Conservation (phyloP, 139 green algal species). For the Bryopsis sp. region DNA sequence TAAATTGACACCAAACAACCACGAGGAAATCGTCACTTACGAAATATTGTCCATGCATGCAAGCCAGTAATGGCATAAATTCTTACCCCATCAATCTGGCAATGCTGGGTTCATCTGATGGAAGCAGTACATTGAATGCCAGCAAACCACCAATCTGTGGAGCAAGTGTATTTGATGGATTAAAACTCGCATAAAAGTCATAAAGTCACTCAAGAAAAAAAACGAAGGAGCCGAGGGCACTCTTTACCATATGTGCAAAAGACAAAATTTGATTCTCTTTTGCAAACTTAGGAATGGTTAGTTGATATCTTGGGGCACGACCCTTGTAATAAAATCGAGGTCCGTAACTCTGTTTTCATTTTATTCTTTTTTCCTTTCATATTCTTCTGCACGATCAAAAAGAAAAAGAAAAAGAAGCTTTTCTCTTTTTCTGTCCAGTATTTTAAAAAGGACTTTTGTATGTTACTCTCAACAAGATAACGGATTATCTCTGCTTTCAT, state of each 20-base stretch:
- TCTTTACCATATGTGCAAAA: not conserved
- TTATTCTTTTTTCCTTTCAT: not conserved
- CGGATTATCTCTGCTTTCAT: not conserved
- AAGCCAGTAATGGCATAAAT: too few relatives aligned
- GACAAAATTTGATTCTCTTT: not conserved
- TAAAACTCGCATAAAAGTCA: not conserved
- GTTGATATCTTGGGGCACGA: too few relatives aligned
- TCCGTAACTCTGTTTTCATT: too few relatives aligned
- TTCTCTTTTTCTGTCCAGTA: too few relatives aligned
- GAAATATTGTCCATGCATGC: constrained; percentile 1
- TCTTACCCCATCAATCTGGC: constrained; percentile 80
- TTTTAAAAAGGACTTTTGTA: not conserved
- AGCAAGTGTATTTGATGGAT: not conserved
- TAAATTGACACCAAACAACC: not conserved
- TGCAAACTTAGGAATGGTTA: too few relatives aligned
- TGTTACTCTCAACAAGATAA: not conserved
- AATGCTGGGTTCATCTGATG: constrained; percentile 85
- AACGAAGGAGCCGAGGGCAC: not conserved
- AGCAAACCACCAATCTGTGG: constrained; percentile 60
- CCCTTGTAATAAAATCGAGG: too few relatives aligned
- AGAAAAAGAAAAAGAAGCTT: not conserved
- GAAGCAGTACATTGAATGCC: constrained; percentile 92
- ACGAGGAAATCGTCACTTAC: not conserved
- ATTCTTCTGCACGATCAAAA: not conserved
- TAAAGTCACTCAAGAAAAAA: not conserved